Conservation (phyloP, 768 basidiomycete genomes). For the Amanita rimosa region DNA sequence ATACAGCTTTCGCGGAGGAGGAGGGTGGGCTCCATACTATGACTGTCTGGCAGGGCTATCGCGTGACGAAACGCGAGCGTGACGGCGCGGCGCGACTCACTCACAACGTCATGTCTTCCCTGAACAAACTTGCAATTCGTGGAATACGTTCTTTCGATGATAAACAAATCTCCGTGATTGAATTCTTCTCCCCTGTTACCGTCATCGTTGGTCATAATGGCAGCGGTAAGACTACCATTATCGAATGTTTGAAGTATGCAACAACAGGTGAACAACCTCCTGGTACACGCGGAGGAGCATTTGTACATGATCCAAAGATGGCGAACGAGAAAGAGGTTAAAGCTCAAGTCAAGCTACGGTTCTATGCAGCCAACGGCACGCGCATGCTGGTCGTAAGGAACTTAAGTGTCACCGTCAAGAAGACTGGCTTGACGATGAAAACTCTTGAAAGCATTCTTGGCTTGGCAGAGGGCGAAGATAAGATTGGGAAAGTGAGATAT, state of each 20-base stretch:
- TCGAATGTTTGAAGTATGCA: slow-evolving; percentile 98
- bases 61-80: not conserved
- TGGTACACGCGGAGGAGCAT: slow-evolving; percentile 96
- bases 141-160: slow-evolving; percentile 96
- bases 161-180: slow-evolving; percentile 86
- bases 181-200: slow-evolving; percentile 95
- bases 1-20: not conserved
- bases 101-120: slow-evolving; percentile 46
- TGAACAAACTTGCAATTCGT: slow-evolving; percentile 90
- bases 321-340: slow-evolving; percentile 99
- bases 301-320: slow-evolving; percentile 98
- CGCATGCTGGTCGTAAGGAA: slow-evolving; percentile 88
- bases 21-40: too few species aligned
- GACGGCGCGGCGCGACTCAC: not conserved
- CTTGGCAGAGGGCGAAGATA: slow-evolving; percentile 57
- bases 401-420: slow-evolving; percentile 88
- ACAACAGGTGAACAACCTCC: slow-evolving; percentile 98
- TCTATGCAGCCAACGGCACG: slow-evolving; percentile 79
- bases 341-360: slow-evolving; percentile 93
- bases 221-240: slow-evolving; percentile 97
- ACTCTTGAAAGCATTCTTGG: slow-evolving; percentile 88
- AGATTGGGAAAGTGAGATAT: slow-evolving; percentile 57
- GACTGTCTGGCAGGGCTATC: too few species aligned
- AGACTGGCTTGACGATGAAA: slow-evolving; percentile 92
- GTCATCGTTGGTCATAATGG: slow-evolving; percentile 99